phyloP scores from a whole-genome alignment of 2,329 filamentous ascomycete species.

The Ceratocystis huliohia region DNA sequence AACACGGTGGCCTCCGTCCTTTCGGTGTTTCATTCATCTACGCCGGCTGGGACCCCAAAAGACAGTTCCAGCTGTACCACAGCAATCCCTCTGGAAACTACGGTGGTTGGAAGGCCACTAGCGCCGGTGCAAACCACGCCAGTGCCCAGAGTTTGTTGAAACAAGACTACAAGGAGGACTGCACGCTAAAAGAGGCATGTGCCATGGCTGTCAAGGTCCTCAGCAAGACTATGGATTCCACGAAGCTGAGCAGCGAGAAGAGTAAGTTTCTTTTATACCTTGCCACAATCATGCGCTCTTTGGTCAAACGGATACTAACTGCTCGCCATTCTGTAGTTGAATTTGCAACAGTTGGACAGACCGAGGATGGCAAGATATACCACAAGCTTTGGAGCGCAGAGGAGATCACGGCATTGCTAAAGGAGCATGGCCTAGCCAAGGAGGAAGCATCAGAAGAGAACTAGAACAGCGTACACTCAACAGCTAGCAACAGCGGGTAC shows the following conservation, averaged over 20 bases:
- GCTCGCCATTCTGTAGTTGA: conserved; percentile 51
- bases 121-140: conserved; percentile 94
- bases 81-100: conserved; percentile 99
- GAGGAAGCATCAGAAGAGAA: conserved; percentile 59
- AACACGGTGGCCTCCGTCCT: conserved; percentile 93
- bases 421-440: conserved; percentile 92
- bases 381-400: conserved; percentile 95
- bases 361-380: conserved; percentile 90
- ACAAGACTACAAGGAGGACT: conserved; percentile 99
- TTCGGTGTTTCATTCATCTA: conserved; percentile 99
- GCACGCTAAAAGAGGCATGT: conserved; percentile 88
- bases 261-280: conserved; percentile 48
- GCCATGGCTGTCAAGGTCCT: conserved; percentile 96
- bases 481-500: no score
- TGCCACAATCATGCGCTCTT: conserved; percentile 23
- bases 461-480: conserved; percentile 27
- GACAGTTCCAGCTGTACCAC: conserved; percentile 97
- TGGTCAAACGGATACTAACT: conserved; percentile 19
- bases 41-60: conserved; percentile 88
- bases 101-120: conserved; percentile 97
- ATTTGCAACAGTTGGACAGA: conserved; percentile 95
- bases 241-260: conserved; percentile 97
- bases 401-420: conserved; percentile 85
- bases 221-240: conserved; percentile 99
- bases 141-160: conserved; percentile 94